Evolutionary conservation across 805 yeast genomes (phyloP), one percentile per base, ranked within the genome.

Genomic region (Kodamaea leandrae): DNA sequence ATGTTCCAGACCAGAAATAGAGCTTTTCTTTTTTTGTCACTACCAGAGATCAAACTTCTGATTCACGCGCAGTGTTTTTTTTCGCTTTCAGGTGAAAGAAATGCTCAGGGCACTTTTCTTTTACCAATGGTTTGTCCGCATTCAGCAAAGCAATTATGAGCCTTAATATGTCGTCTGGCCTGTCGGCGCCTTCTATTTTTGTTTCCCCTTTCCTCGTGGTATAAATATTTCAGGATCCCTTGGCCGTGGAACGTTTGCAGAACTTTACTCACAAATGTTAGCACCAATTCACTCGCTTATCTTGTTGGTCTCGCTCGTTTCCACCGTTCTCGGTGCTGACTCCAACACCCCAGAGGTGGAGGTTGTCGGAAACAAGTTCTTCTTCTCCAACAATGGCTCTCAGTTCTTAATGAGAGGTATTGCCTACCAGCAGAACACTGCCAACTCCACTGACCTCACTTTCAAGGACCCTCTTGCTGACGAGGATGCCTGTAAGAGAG

Each of bases 391-490:
- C 47, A 69, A 69, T 50, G 74, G 74, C 4, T 57, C 73, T 10
- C 74, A 68, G 45, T 69, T 68, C 42, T 61, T 65, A 47, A 65
- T 69, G 49, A 58, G 69, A 40, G 74, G 74, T 49, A 55, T 69
- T 45, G 74, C 74, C 7, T 69, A 69, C 58, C 74, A 69, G 50
- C 65, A 66, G 47, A 61, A 68, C 50, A 57, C 66, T 24, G 64
- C 62, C 14, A 61, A 63, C 44, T 50, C 45, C 10, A 47, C 52
- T n/a, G 29, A 43, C 12, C 24, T 52, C 4, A 18, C 42, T 8
- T 68, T 63, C 45, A 48, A 35, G 9, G 74, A 69, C 50, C 74
- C 74, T 20, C 60, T 69, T 34, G 71, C 72, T 8, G 72, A 69
- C 48, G 58, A 55, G 6, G 61, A 50, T 12, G 59, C 72, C 18